Conservation (phyloP, 2,329 filamentous ascomycete genomes). For the Beauveria varroae region DNA sequence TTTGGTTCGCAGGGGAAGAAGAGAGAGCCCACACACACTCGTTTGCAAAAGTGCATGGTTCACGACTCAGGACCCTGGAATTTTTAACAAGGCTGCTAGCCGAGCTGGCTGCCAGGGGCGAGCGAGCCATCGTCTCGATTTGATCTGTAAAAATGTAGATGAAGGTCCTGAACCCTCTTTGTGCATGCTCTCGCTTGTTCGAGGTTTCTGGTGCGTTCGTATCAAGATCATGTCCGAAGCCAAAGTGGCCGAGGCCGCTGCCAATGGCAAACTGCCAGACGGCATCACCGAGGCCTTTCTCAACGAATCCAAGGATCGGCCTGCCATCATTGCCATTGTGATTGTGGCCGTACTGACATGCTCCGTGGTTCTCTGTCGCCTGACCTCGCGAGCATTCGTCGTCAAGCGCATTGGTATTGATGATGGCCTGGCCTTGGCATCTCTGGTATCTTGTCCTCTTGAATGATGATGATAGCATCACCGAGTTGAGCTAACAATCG, state of each 20-base stretch:
- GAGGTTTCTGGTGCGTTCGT: background rate
- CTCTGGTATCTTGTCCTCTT: constrained; percentile 20
- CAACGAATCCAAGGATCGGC: constrained; percentile 27
- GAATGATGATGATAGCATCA: too few relatives aligned
- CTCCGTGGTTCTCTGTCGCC: constrained; percentile 26
- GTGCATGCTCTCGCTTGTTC: background rate
- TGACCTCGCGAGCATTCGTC: constrained; percentile 28
- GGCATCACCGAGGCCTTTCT: constrained; percentile 27
- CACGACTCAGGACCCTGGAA: background rate
- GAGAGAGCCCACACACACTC: background rate
- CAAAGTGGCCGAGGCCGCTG: constrained; percentile 23
- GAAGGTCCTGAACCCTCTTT: background rate
- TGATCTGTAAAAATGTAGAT: background rate
- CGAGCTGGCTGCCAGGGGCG: background rate
- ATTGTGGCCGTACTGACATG: constrained; percentile 28
- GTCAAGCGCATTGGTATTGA: constrained; percentile 31
- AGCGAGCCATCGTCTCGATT: background rate
- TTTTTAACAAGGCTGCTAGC: background rate
- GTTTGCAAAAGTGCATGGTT: background rate
- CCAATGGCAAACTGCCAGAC: constrained; percentile 27
- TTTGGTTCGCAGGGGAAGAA: too few relatives aligned
- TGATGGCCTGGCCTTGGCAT: constrained; percentile 28
- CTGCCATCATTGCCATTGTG: constrained; percentile 32
- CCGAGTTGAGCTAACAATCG: constrained; percentile 3
- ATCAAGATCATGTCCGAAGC: background rate